phyloP scores from a whole-genome alignment of 2,329 filamentous ascomycete genomes.

The Pleomassaria siparia region DNA sequence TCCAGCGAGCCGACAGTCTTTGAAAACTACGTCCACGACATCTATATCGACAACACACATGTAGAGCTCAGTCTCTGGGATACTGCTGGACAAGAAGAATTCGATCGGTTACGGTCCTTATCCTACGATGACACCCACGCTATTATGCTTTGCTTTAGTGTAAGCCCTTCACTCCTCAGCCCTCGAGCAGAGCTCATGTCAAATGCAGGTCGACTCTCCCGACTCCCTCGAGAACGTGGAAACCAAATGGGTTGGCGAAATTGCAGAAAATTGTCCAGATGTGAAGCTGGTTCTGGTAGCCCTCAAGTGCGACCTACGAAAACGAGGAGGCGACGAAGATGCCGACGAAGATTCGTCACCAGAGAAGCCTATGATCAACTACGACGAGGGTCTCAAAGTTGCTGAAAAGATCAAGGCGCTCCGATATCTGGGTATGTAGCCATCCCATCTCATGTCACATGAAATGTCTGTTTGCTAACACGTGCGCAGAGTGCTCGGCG shows the following conservation, averaged over 20 bases:
- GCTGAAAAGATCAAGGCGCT: constrained; percentile 89
- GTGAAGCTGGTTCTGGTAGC: constrained; percentile 95
- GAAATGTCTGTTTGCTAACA: not conserved
- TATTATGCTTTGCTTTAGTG: constrained; percentile 97
- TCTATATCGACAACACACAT: constrained; percentile 96
- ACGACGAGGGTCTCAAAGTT: constrained; percentile 88
- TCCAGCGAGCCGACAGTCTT: constrained; percentile 88
- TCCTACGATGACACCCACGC: constrained; percentile 98
- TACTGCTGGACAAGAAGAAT: constrained; percentile 98
- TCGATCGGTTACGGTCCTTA: constrained; percentile 90
- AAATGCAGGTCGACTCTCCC: constrained; percentile 74
- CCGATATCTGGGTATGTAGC: constrained; percentile 73
- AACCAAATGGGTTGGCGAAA: constrained; percentile 97
- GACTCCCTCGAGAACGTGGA: constrained; percentile 98
- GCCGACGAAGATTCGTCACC: constrained; percentile 53
- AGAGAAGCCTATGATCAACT: constrained; percentile 72
- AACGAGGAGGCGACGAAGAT: constrained; percentile 67
- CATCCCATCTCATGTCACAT: not conserved
- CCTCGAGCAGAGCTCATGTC: not conserved
- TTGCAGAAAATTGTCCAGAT: constrained; percentile 93
- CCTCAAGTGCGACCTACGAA: constrained; percentile 93
- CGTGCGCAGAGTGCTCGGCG: constrained; percentile 81
- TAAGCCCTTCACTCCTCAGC: constrained; percentile 10
- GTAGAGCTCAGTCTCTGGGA: constrained; percentile 98
- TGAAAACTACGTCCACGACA: constrained; percentile 66